A percentile compares a stretch with the other conserved stretches of the same genome.
phyloP scores from a whole-genome alignment of 768 basidiomycete genomes.

The Boletellus sp. region DNA sequence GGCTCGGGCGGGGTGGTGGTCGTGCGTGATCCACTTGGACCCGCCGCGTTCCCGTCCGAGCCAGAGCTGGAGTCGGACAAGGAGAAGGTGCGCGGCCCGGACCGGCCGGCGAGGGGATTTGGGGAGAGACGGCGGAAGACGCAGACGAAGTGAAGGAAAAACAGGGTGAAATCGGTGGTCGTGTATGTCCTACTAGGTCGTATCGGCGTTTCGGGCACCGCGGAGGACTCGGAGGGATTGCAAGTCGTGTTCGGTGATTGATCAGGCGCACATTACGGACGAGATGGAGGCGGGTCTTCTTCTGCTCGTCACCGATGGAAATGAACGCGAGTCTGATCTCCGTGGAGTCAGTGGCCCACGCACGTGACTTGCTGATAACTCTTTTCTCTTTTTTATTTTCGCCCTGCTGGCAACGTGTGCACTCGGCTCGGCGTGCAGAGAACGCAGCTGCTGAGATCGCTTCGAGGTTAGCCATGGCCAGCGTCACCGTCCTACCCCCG shows the following conservation, averaged over 20 bases:
- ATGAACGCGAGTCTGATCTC: not conserved
- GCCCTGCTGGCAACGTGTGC: not conserved
- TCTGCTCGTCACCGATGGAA: too few species aligned
- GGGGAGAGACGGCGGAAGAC: slow-evolving; percentile 21
- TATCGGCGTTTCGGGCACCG: slow-evolving; percentile 1
- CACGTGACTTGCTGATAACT: slow-evolving; percentile 17
- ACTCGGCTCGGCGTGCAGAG: too few species aligned
- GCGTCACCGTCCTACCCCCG: slow-evolving; percentile 22
- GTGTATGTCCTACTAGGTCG: not conserved
- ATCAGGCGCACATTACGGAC: not conserved
- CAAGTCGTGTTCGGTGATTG: not conserved
- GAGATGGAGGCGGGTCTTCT: not conserved
- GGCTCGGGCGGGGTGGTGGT: slow-evolving; percentile 10
- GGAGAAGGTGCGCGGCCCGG: not conserved
- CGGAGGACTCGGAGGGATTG: slow-evolving; percentile 2
- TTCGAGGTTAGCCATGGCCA: slow-evolving; percentile 20
- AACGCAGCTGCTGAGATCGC: too few species aligned
- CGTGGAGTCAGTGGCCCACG: slow-evolving; percentile 10
- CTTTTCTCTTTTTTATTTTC: too few species aligned
- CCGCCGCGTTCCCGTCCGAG: slow-evolving; percentile 6
- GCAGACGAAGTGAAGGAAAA: not conserved
- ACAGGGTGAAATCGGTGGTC: too few species aligned
- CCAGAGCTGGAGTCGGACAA: not conserved
- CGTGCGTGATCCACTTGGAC: slow-evolving; percentile 35
- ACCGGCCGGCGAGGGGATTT: slow-evolving; percentile 26